Base-by-base conservation (phyloP, 2,329 filamentous ascomycete species). In the Allantophomopsis cytisporea region DNA sequence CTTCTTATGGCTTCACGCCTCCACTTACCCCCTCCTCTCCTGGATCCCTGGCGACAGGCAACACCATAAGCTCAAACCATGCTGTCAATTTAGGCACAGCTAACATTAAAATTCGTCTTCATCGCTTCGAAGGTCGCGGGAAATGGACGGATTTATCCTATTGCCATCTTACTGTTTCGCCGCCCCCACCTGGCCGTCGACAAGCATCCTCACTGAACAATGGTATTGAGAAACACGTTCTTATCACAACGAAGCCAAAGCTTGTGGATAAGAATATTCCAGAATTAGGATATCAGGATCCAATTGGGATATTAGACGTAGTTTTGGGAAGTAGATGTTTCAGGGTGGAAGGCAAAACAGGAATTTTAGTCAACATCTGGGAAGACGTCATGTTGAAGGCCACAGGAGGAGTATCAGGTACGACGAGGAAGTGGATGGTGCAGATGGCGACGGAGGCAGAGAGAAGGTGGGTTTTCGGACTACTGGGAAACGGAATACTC, bases 81-180 rank as follows among this genome's bases (percentile, higher is more conserved):
- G 69, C 68, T 63, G 73, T 37, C 15, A 69, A 76, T 15, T 59
- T 79, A 16, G 82, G 80, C 39, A 77, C 85, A 41, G 80, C 80
- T 40, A 87, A 91, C 51, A 76, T 89, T 38, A 88, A 88, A 50
- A 84, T 95, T 49, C 73, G 87, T 30, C 72, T 96, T 11, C 94
- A 96, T 57, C 68, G 84, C 37, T 78, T 89, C 37, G 80, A 87
- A 43, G 67, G 73, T 1, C 67, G 75, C 11, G 76, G 76, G 37
- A 89, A 89, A 56, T 98, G 91, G 91, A 79, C 86, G 44, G 88
- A 96, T 55, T 78, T 88, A 64, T 89, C 91, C 47, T 79, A 84
- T 49, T 93, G 87, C 43, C 70, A 77, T 31, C 64, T 98, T 43
- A 85, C 83, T 13, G 86, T 98, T 51, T 77, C 87, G 55, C 74